Conservation (phyloP, 306 rosid genomes). For the Lathyrus sativus region DNA sequence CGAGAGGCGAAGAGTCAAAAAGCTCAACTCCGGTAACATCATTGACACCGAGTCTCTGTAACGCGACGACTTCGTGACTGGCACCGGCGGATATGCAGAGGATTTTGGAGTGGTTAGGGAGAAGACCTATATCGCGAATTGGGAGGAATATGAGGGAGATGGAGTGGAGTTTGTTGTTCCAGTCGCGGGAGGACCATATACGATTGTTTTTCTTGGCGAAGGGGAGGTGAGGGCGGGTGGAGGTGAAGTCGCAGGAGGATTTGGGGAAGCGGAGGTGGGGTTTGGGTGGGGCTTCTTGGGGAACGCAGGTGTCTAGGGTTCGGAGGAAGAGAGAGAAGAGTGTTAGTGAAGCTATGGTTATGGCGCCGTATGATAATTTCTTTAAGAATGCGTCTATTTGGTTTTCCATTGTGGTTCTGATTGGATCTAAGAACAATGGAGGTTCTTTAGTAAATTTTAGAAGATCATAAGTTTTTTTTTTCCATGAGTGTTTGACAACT, state of each 20-base stretch:
- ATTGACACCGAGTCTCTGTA: slow-evolving; percentile 49
- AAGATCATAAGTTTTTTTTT: too few species aligned
- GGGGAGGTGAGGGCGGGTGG: slow-evolving; percentile 59
- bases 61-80: slow-evolving; percentile 77
- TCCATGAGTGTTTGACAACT: too few species aligned
- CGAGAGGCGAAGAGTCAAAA: slow-evolving; percentile 74
- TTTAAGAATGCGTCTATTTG: slow-evolving; percentile 53
- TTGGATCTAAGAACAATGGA: too few species aligned
- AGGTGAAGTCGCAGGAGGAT: slow-evolving; percentile 65
- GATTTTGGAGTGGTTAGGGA: slow-evolving; percentile 59
- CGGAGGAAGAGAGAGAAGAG: slow-evolving; percentile 63
- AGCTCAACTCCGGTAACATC: slow-evolving; percentile 86
- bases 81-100: slow-evolving; percentile 90
- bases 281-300: slow-evolving; percentile 46
- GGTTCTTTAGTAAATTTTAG: too few species aligned
- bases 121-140: slow-evolving; percentile 53
- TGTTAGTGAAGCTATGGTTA: slow-evolving; percentile 63
- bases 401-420: slow-evolving; percentile 41
- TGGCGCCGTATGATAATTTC: slow-evolving; percentile 55
- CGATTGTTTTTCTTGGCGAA: slow-evolving; percentile 63
- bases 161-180: slow-evolving; percentile 59
- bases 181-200: slow-evolving; percentile 65
- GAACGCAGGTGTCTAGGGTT: slow-evolving; percentile 69
- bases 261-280: slow-evolving; percentile 71
- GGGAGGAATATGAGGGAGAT: slow-evolving; percentile 46